These are phyloP conservation scores for Amanita fuliginea DNA, from an alignment of 768 basidiomycete genomes.

Conservation along the genomic window DNA sequence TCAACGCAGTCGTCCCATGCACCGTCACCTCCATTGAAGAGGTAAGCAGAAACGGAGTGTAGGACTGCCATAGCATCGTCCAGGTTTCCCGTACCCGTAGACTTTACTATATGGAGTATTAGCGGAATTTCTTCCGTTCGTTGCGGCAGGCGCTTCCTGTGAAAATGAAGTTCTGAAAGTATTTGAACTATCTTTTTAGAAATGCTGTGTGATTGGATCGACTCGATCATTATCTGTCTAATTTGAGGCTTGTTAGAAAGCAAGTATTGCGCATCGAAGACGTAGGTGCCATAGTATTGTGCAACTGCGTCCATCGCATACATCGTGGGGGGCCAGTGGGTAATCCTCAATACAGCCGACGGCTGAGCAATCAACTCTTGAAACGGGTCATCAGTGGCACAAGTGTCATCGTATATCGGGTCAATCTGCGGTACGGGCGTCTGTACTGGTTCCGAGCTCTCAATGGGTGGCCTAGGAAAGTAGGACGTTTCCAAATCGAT, in stretches of 20 bases:
- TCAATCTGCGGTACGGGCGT: neutral
- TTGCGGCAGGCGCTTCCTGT: neutral
- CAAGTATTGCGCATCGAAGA: constrained; percentile 3
- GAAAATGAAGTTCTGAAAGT: constrained; percentile 1
- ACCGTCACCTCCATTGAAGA: constrained; percentile 69
- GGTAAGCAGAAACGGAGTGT: constrained; percentile 63
- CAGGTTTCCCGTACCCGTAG: constrained; percentile 21
- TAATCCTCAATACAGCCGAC: neutral
- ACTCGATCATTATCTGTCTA: neutral
- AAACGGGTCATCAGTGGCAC: neutral
- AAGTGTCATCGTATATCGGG: neutral
- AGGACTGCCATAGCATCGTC: constrained; percentile 75
- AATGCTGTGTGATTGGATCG: neutral
- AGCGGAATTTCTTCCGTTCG: constrained; percentile 2
- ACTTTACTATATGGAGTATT: constrained; percentile 1
- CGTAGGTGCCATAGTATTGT: constrained; percentile 1
- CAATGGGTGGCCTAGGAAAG: too few relatives aligned
- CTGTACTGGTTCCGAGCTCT: neutral
- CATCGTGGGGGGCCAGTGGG: neutral
- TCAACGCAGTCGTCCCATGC: constrained; percentile 58
- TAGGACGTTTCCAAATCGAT: neutral
- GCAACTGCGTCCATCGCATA: neutral
- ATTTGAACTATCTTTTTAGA: neutral
- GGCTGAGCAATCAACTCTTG: neutral
- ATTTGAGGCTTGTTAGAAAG: neutral